Evolutionary conservation across 768 basidiomycete genomes (phyloP).

Genomic region (Pholiota conissans): DNA sequence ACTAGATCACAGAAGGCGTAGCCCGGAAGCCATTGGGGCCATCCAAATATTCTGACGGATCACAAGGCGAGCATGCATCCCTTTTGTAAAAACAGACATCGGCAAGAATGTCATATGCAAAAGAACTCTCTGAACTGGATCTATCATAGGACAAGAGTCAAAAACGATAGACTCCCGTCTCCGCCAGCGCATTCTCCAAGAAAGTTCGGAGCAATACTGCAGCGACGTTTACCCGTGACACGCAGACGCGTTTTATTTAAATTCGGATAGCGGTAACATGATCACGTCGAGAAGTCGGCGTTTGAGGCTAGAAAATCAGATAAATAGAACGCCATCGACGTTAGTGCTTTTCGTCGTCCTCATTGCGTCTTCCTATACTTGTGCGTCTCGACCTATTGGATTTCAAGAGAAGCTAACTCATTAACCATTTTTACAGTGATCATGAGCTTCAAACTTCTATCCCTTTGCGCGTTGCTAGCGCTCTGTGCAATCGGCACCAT

Average conservation of each 20-base stretch:
- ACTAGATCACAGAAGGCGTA: background rate
- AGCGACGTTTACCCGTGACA: slow-evolving; percentile 3
- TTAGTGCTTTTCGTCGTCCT: background rate
- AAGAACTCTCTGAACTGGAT: background rate
- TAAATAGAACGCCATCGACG: background rate
- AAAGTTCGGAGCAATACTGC: slow-evolving; percentile 1
- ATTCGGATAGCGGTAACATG: background rate
- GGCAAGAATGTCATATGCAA: background rate
- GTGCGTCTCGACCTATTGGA: too few species aligned
- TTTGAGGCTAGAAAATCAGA: background rate
- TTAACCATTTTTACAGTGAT: too few species aligned
- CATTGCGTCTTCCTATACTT: too few species aligned
- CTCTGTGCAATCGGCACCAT: background rate
- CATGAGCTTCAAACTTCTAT: background rate
- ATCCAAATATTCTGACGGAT: background rate
- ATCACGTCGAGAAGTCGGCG: background rate
- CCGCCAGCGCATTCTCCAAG: background rate
- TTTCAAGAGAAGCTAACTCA: too few species aligned
- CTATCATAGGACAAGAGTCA: background rate
- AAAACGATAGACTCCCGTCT: background rate
- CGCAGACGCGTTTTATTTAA: background rate
- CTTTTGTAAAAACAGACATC: background rate
- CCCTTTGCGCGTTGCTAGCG: background rate
- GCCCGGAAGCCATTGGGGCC: background rate
- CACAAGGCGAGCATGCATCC: background rate